phyloP scores from a whole-genome alignment of 23 red algal genomes.

The Cyanidioschyzon merolae region DNA sequence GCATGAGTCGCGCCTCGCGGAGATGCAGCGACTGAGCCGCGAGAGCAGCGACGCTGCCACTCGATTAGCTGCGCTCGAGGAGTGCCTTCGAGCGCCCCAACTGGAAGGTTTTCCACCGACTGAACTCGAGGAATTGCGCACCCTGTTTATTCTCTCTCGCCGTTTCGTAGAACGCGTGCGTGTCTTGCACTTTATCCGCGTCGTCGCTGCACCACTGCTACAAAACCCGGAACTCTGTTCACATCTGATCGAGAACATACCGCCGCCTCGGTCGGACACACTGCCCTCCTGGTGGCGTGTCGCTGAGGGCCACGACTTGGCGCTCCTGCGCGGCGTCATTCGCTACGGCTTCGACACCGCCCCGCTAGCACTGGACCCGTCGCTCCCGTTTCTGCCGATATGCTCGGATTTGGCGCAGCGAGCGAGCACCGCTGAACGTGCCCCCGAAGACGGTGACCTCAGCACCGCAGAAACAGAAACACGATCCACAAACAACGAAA shows the following conservation, averaged over 20 bases:
- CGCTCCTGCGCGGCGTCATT: slow-evolving; percentile 23
- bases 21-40: neutral
- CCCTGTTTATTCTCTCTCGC: neutral
- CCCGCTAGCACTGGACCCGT: neutral
- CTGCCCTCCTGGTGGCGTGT: slow-evolving; percentile 9
- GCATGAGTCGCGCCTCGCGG: neutral
- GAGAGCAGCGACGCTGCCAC: neutral
- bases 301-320: slow-evolving; percentile 1
- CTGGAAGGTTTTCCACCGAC: neutral
- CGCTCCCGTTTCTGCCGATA: neutral
- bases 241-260: neutral
- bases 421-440: neutral
- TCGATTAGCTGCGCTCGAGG: neutral
- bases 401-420: neutral
- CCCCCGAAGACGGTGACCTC: neutral
- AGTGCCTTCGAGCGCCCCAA: neutral
- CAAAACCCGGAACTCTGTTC: slow-evolving; percentile 12
- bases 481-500: neutral
- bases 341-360: slow-evolving; percentile 19
- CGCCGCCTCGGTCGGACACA: neutral
- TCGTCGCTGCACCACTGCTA: neutral
- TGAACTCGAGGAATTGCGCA: neutral
- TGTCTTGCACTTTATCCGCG: slow-evolving; percentile 4
- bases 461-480: neutral
- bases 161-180: slow-evolving; percentile 1